These are phyloP conservation scores for Coleophoma cylindrospora DNA, from an alignment of 2,329 filamentous ascomycete species.

Conservation along the genomic window DNA sequence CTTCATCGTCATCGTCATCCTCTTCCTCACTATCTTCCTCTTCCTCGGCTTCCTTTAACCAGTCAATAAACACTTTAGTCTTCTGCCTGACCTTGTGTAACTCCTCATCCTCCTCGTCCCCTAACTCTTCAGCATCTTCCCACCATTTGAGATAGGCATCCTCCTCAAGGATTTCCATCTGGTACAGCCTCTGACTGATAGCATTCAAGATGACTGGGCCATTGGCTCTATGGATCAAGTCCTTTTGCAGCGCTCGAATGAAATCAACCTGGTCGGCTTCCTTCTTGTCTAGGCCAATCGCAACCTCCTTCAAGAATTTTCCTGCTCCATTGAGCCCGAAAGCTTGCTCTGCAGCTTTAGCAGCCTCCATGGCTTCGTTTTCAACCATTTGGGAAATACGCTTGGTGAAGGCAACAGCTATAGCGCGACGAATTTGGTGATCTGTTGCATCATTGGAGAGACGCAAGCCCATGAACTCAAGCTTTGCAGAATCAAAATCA, in stretches of 20 bases:
- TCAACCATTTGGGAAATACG: slow-evolving; percentile 68
- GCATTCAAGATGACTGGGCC: slow-evolving; percentile 68
- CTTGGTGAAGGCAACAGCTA: slow-evolving; percentile 80
- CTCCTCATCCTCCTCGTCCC: slow-evolving; percentile 60
- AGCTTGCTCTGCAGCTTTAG: slow-evolving; percentile 59
- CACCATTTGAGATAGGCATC: slow-evolving; percentile 89
- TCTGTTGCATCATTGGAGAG: slow-evolving; percentile 89
- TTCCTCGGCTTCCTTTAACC: slow-evolving; percentile 72
- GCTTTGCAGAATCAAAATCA: slow-evolving; percentile 76
- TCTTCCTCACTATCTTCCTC: slow-evolving; percentile 64
- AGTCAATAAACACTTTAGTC: slow-evolving; percentile 76
- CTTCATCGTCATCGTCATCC: slow-evolving; percentile 26
- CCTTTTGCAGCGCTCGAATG: slow-evolving; percentile 74
- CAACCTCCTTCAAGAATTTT: slow-evolving; percentile 54
- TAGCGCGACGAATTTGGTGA: slow-evolving; percentile 78
- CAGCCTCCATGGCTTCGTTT: slow-evolving; percentile 48
- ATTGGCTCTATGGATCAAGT: slow-evolving; percentile 61
- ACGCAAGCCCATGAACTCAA: slow-evolving; percentile 91
- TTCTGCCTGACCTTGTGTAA: slow-evolving; percentile 68
- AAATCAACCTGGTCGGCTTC: slow-evolving; percentile 80
- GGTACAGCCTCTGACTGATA: slow-evolving; percentile 78
- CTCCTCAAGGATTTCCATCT: slow-evolving; percentile 79
- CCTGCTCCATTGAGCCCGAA: slow-evolving; percentile 50
- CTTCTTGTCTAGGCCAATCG: slow-evolving; percentile 58
- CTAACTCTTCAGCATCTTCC: slow-evolving; percentile 52